Evolutionary conservation across 257 asterid genomes (phyloP).

Genomic region (Salvia rosmarinus): DNA sequence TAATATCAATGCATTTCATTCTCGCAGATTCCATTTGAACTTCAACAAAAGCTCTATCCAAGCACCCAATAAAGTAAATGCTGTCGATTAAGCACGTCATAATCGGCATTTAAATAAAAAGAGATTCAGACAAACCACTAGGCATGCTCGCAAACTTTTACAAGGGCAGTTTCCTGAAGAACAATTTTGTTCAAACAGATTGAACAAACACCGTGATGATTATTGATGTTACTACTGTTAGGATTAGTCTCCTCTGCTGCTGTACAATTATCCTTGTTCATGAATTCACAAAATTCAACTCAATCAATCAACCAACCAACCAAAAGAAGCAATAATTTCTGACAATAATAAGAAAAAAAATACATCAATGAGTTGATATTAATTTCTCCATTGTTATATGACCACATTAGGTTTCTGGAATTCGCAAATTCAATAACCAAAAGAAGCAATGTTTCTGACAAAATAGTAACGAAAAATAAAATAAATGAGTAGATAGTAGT

Average conservation of each 20-base stretch:
- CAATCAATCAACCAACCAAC: conserved; percentile 4
- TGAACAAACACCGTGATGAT: conserved; percentile 70
- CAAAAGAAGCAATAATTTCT: not conserved
- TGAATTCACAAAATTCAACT: conserved; percentile 38
- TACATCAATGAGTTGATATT: not conserved
- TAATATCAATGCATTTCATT: not conserved
- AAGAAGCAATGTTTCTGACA: too few species aligned
- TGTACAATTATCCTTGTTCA: conserved; percentile 44
- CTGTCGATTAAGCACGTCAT: not conserved
- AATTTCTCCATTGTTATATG: not conserved
- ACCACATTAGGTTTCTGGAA: too few species aligned
- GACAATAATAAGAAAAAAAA: not conserved
- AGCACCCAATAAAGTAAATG: not conserved
- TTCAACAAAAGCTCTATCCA: not conserved
- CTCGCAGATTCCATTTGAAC: not conserved
- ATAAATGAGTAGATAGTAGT: too few species aligned
- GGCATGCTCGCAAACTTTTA: conserved; percentile 98
- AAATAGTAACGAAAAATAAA: too few species aligned
- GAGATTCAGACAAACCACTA: conserved; percentile 75
- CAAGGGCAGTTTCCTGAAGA: conserved; percentile 82
- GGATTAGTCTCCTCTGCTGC: conserved; percentile 39
- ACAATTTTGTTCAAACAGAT: conserved; percentile 67
- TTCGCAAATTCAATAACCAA: too few species aligned
- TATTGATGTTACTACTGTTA: conserved; percentile 33
- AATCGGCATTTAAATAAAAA: not conserved